phyloP scores from a whole-genome alignment of 257 asterid genomes.

The Apocynum venetum region DNA sequence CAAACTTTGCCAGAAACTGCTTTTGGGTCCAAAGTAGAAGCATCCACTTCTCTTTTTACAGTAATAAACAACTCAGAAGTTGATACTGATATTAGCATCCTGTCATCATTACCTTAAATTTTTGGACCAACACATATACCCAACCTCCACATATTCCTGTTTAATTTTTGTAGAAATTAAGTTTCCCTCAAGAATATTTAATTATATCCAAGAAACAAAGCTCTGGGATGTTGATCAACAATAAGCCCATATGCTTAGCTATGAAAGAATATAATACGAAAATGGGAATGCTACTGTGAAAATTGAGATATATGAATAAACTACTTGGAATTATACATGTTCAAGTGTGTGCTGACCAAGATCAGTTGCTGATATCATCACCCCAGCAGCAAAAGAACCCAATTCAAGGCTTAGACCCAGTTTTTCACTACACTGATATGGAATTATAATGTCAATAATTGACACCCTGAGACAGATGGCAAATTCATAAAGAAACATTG shows the following conservation, averaged over 20 bases:
- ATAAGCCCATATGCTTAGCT: neutral
- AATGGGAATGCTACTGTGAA: neutral
- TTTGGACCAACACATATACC: neutral
- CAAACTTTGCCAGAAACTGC: neutral
- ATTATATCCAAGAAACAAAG: neutral
- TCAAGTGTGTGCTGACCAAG: conserved; percentile 79
- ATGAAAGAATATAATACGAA: neutral
- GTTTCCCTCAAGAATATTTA: neutral
- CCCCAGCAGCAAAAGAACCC: conserved; percentile 94
- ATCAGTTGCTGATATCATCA: conserved; percentile 86
- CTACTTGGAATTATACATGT: conserved; percentile 39
- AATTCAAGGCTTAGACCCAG: conserved; percentile 80
- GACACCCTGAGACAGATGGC: neutral
- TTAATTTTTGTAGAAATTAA: neutral
- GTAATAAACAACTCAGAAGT: conserved; percentile 6
- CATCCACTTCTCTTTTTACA: neutral
- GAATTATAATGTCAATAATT: conserved; percentile 14
- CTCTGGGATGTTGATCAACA: neutral
- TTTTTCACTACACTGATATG: conserved; percentile 80
- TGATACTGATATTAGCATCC: neutral
- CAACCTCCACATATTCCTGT: neutral
- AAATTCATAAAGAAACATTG: neutral
- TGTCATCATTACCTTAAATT: neutral
- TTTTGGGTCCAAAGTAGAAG: neutral
- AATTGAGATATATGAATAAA: conserved; percentile 3